Evolutionary conservation across 2,329 filamentous ascomycete genomes (phyloP).

Genomic region (Aspergillus cejpii): DNA sequence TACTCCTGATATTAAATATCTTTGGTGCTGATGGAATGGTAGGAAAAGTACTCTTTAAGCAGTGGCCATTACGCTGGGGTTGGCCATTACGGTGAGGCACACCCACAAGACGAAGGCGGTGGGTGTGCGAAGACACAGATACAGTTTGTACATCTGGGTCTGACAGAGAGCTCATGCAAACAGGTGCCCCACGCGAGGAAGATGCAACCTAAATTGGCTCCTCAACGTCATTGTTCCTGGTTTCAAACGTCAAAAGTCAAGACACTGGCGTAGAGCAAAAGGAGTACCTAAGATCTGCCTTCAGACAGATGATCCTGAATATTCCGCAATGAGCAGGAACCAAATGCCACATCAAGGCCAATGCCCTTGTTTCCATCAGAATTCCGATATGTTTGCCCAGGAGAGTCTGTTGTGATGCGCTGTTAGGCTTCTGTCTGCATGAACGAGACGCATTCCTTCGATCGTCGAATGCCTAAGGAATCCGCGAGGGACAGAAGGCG

Average conservation of each 20-base stretch:
- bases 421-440: conserved; percentile 19
- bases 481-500: conserved; percentile 4
- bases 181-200: not conserved
- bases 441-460: conserved; percentile 21
- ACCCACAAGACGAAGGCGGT: no score
- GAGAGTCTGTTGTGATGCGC: conserved; percentile 4
- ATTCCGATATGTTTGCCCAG: conserved; percentile 4
- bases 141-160: not conserved
- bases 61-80: no score
- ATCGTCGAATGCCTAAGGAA: conserved; percentile 1
- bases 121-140: no score
- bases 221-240: not conserved
- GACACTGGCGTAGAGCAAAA: not conserved
- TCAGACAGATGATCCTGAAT: not conserved
- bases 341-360: conserved; percentile 3
- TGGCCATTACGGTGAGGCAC: no score
- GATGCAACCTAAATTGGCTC: not conserved
- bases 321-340: not conserved
- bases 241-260: no score
- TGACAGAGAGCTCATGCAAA: not conserved
- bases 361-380: conserved; percentile 7
- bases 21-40: no score
- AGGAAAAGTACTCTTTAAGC: no score
- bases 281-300: not conserved
- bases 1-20: no score